Evolutionary conservation across 305 asterid species (phyloP).

Genomic region (Stenogyne calaminthoides): DNA sequence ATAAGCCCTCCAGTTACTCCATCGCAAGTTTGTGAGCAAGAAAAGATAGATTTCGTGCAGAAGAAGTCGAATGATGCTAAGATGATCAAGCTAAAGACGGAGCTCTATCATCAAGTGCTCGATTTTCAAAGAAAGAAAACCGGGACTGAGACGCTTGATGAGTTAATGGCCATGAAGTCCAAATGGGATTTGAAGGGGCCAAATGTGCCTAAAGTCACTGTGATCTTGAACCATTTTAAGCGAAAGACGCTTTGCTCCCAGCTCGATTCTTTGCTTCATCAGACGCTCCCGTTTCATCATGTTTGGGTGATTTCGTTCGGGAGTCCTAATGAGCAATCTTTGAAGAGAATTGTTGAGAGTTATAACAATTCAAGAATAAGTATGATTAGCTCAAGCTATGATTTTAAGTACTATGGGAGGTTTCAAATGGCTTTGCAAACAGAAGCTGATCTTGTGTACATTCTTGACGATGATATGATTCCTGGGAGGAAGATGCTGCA

Average conservation of each 20-base stretch:
- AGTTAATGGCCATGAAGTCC: slow-evolving; percentile 72
- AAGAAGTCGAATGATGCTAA: slow-evolving; percentile 66
- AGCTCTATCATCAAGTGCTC: slow-evolving; percentile 58
- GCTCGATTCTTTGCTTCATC: slow-evolving; percentile 70
- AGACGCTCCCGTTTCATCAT: slow-evolving; percentile 82
- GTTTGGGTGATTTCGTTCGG: slow-evolving; percentile 94
- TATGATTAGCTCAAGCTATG: slow-evolving; percentile 73
- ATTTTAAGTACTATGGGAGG: slow-evolving; percentile 91
- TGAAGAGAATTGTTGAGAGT: slow-evolving; percentile 57
- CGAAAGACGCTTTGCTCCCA: slow-evolving; percentile 86
- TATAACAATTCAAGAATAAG: slow-evolving; percentile 76
- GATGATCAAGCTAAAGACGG: slow-evolving; percentile 76
- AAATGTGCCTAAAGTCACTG: slow-evolving; percentile 59
- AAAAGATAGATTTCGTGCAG: slow-evolving; percentile 77
- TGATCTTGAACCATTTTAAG: slow-evolving; percentile 82
- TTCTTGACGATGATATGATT: slow-evolving; percentile 90
- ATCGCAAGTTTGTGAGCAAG: slow-evolving; percentile 68
- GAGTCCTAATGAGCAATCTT: slow-evolving; percentile 67
- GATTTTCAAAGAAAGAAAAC: slow-evolving; percentile 52
- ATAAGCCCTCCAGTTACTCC: slow-evolving; percentile 28
- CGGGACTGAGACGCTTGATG: slow-evolving; percentile 58
- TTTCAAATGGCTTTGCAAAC: slow-evolving; percentile 95
- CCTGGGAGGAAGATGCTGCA: slow-evolving; percentile 85
- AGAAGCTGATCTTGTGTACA: slow-evolving; percentile 77
- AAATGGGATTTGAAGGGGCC: slow-evolving; percentile 57